These are phyloP conservation scores for Laburnicola sp. DNA, from an alignment of 2,329 filamentous ascomycete species.

Conservation along the genomic window DNA sequence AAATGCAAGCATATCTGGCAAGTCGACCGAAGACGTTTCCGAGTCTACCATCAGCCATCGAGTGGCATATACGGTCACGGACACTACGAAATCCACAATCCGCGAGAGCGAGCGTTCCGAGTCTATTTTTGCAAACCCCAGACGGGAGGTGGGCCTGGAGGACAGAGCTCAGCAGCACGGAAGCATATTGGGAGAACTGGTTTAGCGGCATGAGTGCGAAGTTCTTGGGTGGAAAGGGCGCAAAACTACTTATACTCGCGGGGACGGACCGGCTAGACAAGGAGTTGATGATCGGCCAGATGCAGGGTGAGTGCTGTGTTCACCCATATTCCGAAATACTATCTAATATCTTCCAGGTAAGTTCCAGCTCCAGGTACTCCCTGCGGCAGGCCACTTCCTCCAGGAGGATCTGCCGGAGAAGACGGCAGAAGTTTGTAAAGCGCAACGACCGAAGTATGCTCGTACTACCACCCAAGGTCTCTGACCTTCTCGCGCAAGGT, in stretches of 20 bases:
- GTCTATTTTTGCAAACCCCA: conserved; percentile 61
- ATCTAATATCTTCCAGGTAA: conserved; percentile 63
- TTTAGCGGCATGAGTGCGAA: conserved; percentile 85
- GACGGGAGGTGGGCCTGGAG: conserved; percentile 72
- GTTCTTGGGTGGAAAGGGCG: conserved; percentile 78
- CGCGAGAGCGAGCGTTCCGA: conserved; percentile 86
- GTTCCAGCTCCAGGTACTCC: conserved; percentile 92
- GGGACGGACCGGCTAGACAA: conserved; percentile 90
- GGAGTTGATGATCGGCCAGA: conserved; percentile 92
- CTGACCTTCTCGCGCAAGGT: conserved; percentile 53
- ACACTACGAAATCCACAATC: conserved; percentile 82
- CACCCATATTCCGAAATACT: conserved; percentile 3
- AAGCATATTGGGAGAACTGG: conserved; percentile 94
- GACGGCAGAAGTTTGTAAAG: conserved; percentile 84
- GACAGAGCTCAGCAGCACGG: conserved; percentile 80
- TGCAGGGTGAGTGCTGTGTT: conserved; percentile 71
- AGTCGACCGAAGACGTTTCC: conserved; percentile 78
- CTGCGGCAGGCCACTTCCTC: conserved; percentile 93
- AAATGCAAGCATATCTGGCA: conserved; percentile 89
- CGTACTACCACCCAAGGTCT: conserved; percentile 88
- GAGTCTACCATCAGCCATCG: conserved; percentile 77
- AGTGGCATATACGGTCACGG: conserved; percentile 89
- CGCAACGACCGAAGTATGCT: conserved; percentile 84
- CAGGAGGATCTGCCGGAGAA: conserved; percentile 94
- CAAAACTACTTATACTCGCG: conserved; percentile 82